Conservation (phyloP, 2,329 filamentous ascomycete genomes). For the Alternaria infectoria region DNA sequence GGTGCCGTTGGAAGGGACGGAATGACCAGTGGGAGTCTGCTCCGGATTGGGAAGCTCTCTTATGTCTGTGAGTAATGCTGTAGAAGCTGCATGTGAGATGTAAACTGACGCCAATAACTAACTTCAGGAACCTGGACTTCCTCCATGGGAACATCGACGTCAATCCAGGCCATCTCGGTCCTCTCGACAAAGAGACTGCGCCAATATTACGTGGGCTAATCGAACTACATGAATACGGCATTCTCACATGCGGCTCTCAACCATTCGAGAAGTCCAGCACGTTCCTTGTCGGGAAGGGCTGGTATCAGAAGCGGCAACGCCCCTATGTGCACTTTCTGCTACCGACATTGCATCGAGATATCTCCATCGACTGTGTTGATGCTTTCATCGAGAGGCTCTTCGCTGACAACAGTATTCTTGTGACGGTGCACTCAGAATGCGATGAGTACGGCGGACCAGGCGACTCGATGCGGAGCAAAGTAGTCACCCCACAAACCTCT, state of each 20-base stretch:
- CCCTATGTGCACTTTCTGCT: neutral
- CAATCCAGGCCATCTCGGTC: neutral
- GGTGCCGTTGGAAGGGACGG: neutral
- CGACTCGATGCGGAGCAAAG: no score
- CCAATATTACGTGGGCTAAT: rapidly evolving
- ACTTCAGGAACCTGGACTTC: neutral
- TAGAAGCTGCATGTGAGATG: no score
- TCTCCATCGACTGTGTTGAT: neutral
- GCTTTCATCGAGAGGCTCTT: neutral
- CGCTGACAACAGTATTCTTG: neutral
- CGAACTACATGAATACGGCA: neutral
- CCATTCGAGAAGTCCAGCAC: neutral
- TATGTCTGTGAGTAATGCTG: neutral
- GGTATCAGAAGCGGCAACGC: neutral
- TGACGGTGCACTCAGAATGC: neutral
- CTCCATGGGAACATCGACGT: neutral
- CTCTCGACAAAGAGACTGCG: neutral
- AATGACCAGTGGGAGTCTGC: neutral
- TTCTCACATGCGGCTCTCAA: neutral
- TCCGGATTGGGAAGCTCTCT: neutral
- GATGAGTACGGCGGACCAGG: neutral
- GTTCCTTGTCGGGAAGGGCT: neutral
- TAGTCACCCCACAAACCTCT: neutral
- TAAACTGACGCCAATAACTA: no score
- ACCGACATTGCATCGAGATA: neutral